Evolutionary conservation across 2,329 filamentous ascomycete species (phyloP).

Genomic region (Pyrenochaeta sp.): DNA sequence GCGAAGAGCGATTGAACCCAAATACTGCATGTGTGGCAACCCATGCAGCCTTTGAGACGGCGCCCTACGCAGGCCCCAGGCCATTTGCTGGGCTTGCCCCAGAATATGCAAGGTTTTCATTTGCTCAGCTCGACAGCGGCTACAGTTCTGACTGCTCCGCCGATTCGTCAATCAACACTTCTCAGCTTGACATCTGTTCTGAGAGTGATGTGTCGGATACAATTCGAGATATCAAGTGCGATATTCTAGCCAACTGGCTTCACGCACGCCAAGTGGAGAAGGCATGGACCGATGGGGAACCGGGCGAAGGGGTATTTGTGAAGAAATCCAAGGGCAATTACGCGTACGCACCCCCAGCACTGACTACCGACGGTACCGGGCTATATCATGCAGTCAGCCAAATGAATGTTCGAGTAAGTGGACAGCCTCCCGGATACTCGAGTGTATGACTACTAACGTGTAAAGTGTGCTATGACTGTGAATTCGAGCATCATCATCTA

Average conservation of each 20-base stretch:
- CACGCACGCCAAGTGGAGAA: conserved; percentile 68
- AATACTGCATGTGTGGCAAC: not conserved
- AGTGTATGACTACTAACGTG: conserved; percentile 12
- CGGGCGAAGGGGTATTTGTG: conserved; percentile 64
- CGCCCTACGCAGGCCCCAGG: no score
- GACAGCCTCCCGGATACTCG: not conserved
- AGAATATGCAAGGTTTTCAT: not conserved
- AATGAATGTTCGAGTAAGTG: conserved; percentile 63
- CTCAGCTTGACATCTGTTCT: not conserved
- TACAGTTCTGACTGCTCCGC: not conserved
- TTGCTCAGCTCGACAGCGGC: not conserved
- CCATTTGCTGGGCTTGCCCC: not conserved
- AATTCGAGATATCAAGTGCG: conserved; percentile 63
- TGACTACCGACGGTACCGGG: conserved; percentile 56
- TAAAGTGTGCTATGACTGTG: conserved; percentile 71
- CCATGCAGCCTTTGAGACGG: not conserved
- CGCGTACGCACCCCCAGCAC: conserved; percentile 59
- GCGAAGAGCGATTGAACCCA: not conserved
- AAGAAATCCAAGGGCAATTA: conserved; percentile 63
- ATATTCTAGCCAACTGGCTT: conserved; percentile 71
- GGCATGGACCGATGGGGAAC: conserved; percentile 58
- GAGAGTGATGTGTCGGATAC: conserved; percentile 46
- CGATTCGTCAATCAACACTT: not conserved
- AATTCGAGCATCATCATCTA: conserved; percentile 69
- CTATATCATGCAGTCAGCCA: conserved; percentile 60